Evolutionary conservation across 495 filamentous ascomycete species (phyloP).

Genomic region (Saxispiralis lemnorum): DNA sequence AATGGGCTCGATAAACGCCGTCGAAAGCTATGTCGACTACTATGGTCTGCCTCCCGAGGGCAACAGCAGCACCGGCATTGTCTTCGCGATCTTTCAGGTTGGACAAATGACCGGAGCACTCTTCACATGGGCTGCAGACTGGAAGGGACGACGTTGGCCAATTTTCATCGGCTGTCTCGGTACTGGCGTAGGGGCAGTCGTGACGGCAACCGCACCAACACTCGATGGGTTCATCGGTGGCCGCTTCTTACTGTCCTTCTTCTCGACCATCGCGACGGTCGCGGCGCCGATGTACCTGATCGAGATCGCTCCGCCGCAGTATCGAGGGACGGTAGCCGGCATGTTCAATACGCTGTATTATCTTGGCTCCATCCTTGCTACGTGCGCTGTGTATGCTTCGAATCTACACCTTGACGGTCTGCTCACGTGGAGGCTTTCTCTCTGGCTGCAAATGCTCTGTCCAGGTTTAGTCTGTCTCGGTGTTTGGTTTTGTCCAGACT

Average conservation of each 20-base stretch:
- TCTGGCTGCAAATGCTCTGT: not conserved
- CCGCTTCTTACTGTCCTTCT: conserved; percentile 1
- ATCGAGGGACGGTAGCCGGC: conserved; percentile 15
- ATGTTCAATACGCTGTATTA: conserved; percentile 16
- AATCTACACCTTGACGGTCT: conserved; percentile 7
- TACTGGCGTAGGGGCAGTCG: conserved; percentile 7
- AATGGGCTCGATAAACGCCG: conserved; percentile 11
- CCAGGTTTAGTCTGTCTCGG: too few relatives aligned
- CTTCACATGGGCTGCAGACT: conserved; percentile 5
- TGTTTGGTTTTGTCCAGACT: too few relatives aligned
- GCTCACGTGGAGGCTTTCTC: conserved; percentile 5
- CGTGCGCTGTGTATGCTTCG: conserved; percentile 14
- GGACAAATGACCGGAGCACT: conserved; percentile 12
- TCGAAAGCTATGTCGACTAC: not conserved
- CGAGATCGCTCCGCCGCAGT: conserved; percentile 5
- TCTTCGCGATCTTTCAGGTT: conserved; percentile 4
- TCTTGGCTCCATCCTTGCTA: conserved; percentile 9
- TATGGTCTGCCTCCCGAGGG: conserved; percentile 1
- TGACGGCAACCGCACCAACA: not conserved
- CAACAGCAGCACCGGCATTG: conserved; percentile 1
- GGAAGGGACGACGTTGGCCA: conserved; percentile 12
- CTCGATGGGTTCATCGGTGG: conserved; percentile 4
- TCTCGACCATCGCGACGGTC: not conserved
- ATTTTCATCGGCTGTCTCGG: conserved; percentile 11
- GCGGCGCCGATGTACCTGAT: conserved; percentile 2